Evolutionary conservation across 225 moss, liverwort and hornwort species (phyloP), one percentile per base, ranked within the genome.

Genomic region (Sphagnum tenellum): DNA sequence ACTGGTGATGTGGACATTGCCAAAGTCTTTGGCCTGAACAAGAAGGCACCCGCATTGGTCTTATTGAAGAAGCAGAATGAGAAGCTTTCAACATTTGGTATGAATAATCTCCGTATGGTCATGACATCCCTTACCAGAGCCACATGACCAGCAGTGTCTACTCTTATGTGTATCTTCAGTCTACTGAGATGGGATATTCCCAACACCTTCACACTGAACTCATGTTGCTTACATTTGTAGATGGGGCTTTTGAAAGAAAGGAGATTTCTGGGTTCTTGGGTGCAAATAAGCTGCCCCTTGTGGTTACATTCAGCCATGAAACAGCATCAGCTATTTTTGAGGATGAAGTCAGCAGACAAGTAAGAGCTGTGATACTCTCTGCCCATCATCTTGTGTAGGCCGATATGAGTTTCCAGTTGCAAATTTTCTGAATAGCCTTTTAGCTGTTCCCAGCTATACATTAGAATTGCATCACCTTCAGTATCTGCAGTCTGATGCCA

Each of bases 261-360:
- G 72, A 72, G 50, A 11, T 94, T 60, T 62, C 60, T 70, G 66
- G 65, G 5, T 94, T 90, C 47, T 84, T 90, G 3, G 3, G 58
- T 46, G 75, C 70, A 71, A 84, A 88, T 73, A 88, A 85, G 82
- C 80, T 84, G 6, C 93, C 90, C 44, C 63, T 94, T 55, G 86
- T 94, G 52, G 81, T 82, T 59, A 83, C 84, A 7, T 90, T 88
- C 71, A 88, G 66, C 56, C 83, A 88, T 57, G 81, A 85, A 64
- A 71, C 77, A 4, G 74, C 90, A 0, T 51, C 71, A 29, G 10
- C 71, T 44, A 94, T 94, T 60, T 94, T 90, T 64, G 73, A 84
- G 53, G 82, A 84, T 4, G 73, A 82, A 48, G 77, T 88, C 72
- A 79, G 70, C 74, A 93, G 80, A 72, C 92, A 90, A 75, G 88